phyloP scores from a whole-genome alignment of 768 basidiomycete genomes.

The Kwoniella mangroviensis region DNA sequence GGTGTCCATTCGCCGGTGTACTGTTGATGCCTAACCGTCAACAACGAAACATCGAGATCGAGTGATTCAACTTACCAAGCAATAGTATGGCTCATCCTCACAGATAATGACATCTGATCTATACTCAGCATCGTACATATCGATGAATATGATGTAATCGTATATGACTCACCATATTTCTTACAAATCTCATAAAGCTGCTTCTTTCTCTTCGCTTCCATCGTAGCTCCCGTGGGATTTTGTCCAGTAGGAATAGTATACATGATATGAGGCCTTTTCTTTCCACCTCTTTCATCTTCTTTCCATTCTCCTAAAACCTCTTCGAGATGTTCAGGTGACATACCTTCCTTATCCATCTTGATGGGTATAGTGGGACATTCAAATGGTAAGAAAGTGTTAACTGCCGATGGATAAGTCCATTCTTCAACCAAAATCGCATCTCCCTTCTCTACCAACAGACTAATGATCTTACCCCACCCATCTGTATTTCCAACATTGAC shows the following conservation, averaged over 20 bases:
- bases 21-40: slow-evolving; percentile 9
- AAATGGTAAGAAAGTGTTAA: slow-evolving; percentile 48
- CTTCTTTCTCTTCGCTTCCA: slow-evolving; percentile 69
- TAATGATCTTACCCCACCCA: slow-evolving; percentile 66
- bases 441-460: slow-evolving; percentile 62
- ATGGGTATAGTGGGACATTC: slow-evolving; percentile 57
- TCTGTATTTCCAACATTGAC: slow-evolving; percentile 58
- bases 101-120: slow-evolving; percentile 72
- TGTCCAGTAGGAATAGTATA: slow-evolving; percentile 75
- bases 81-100: slow-evolving; percentile 84
- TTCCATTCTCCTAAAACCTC: slow-evolving; percentile 71
- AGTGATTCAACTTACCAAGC: slow-evolving; percentile 53
- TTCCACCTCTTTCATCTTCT: slow-evolving; percentile 64
- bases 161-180: slow-evolving; percentile 66
- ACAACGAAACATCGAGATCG: too few relatives aligned
- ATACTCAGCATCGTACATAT: slow-evolving; percentile 5
- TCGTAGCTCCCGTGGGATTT: slow-evolving; percentile 80
- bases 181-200: slow-evolving; percentile 81
- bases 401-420: slow-evolving; percentile 70
- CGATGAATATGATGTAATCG: not conserved
- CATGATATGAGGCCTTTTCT: slow-evolving; percentile 63
- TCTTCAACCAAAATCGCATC: slow-evolving; percentile 63
- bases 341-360: slow-evolving; percentile 72
- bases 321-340: slow-evolving; percentile 69
- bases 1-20: slow-evolving; percentile 56